Percentiles rank a stretch among this genome's conserved stretches.
Evolutionary conservation across 2,329 filamentous ascomycete species (phyloP).

Genomic region (Ascochyta lentis): DNA sequence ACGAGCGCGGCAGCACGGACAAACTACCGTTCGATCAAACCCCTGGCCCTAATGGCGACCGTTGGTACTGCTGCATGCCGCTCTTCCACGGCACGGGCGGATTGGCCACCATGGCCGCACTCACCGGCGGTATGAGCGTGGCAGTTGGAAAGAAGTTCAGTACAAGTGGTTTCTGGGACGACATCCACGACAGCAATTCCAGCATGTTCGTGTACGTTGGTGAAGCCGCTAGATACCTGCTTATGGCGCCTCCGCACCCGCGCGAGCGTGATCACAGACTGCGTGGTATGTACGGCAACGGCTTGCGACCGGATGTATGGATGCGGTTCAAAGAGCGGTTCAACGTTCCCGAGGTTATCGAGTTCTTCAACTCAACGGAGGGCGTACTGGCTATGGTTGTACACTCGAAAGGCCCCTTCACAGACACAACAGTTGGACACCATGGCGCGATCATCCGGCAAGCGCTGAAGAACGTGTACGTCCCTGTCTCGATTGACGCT

Average conservation of each 20-base stretch:
- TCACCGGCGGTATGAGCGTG: conserved; percentile 54
- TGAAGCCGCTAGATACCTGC: conserved; percentile 74
- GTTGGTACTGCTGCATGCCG: conserved; percentile 79
- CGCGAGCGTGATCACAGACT: conserved; percentile 66
- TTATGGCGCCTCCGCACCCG: conserved; percentile 68
- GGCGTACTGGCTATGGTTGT: conserved; percentile 68
- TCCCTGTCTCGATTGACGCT: conserved; percentile 72
- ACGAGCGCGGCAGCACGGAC: conserved; percentile 45
- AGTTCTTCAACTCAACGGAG: conserved; percentile 81
- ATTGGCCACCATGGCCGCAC: conserved; percentile 61
- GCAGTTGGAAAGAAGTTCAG: conserved; percentile 71
- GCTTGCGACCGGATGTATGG: conserved; percentile 73
- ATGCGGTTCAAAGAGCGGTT: conserved; percentile 67
- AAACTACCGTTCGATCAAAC: conserved; percentile 43
- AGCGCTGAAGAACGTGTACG: conserved; percentile 59
- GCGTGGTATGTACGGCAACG: conserved; percentile 68
- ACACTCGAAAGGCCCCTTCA: conserved; percentile 61
- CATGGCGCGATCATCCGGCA: conserved; percentile 68
- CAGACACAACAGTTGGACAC: conserved; percentile 68
- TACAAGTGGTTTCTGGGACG: conserved; percentile 72
- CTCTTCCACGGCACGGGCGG: conserved; percentile 77
- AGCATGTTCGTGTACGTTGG: conserved; percentile 79
- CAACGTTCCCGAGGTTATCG: conserved; percentile 65
- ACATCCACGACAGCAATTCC: conserved; percentile 69
- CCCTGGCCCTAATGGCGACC: conserved; percentile 55